Evolutionary conservation across 495 filamentous ascomycete genomes (phyloP), one percentile per base, ranked within the genome.

Genomic region (Parmelia sp.): DNA sequence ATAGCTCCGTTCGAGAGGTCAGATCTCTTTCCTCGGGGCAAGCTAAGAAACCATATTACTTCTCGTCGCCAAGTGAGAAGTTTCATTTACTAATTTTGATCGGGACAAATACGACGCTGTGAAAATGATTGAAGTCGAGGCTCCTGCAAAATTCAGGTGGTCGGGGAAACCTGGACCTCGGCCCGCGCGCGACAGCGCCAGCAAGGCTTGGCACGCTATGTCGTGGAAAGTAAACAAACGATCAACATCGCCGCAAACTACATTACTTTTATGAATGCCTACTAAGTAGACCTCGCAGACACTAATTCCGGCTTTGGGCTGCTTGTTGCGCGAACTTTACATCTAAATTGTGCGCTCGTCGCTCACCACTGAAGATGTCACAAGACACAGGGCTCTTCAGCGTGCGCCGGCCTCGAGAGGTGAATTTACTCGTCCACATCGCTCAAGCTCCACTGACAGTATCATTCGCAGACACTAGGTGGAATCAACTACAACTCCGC

Each of bases 351-450:
- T 12, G 14, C 39, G 19, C 23, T 57, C 31, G 27, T 59, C 60
- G 27, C 51, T 55, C 4, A 21, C 17, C 36, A 45, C 58, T 68
- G 74, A 81, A 51, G 69, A 90, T 90, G 88, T 88, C 88, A 76
- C 87, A 90, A 77, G 88, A 90, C 68, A 84, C 86, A 69, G 84
- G 84, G 49, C 77, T 88, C 66, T 90, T 88, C 79, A 90, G 86
- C 70, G 86, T 89, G 68, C 86, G 83, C 72, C 82, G 87, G 65
- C 83, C 87, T 61, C 80, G 88, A 78, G 88, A 91, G 78, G 88
- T 90, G 82, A 70, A 80, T 66, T 40, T 44, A 61, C 36, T 57
- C 37, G 47, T 47, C 55, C 61, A 27, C 62, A 35, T 37, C 12
- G 21, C 57, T 68, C 45, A 33, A 36, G 55, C 35, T 49, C 19